Base-by-base conservation (phyloP, 805 yeast genomes). In the Monosporozyma unispora region DNA sequence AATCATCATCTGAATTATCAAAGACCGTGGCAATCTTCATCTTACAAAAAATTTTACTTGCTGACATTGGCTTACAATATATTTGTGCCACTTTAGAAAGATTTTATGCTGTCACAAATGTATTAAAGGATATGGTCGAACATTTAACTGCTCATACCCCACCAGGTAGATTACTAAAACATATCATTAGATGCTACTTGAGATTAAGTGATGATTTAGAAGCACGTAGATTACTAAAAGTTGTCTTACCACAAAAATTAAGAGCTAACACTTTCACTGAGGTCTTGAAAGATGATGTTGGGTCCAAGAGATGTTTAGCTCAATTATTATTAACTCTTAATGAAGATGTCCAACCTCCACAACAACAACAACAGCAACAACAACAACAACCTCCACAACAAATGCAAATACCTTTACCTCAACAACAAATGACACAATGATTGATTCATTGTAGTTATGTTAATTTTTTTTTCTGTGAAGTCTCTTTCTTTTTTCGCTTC, bases 11-110 rank as follows among this genome's bases (percentile, higher is more conserved):
- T 0, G 99, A 93, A 63, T 75, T 91, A 47, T 83, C 95, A 45
- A 91, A 93, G 62, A 93, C 98, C 0, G 99, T 91, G 23, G 99
- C 99, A 4, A 90, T 91, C 50, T 91, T 93, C 71, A 91, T 93
- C 52, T 84, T 93, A 44, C 97, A 91, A 63, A 91, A 90, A 67
- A 91, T 91, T 49, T 73, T 91, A 47, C 77, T 89, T 56, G 98
- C 93, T 68, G 96, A 91, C 61, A 80, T 84, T 57, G 99, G 99
- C 0, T 75, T 91, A 52, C 79, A 82, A 19, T 93, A 93, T 68
- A 87, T 93, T 21, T 93, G 98, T 70, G 96, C 95, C 50, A 91
- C 98, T 0, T 87, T 82, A 63, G 98, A 91, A 67, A 76, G 99
- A 58, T 91, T 91, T 64, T 87, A 84, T 54, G 96, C 98, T 1